Evolutionary conservation across 768 basidiomycete genomes (phyloP).

Genomic region (Calocera viscosa): DNA sequence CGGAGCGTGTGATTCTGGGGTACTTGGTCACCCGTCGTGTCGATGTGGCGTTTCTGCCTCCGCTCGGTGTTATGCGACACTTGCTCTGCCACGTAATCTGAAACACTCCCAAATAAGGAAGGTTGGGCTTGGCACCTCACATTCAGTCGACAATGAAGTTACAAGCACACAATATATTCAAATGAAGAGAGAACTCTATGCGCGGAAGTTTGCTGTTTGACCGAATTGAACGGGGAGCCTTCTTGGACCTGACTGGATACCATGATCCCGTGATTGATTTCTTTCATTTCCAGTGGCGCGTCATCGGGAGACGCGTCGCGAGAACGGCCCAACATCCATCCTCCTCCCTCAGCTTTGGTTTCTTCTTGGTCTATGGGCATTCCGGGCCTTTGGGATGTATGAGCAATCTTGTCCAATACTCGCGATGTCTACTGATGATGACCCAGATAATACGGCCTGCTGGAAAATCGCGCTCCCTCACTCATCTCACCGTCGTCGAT

Average conservation of each 20-base stretch:
- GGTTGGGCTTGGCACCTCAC: background rate
- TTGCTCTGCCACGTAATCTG: background rate
- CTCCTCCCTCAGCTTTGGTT: background rate
- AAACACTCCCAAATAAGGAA: background rate
- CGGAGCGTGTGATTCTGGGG: conserved; percentile 8
- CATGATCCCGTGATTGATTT: conserved; percentile 5
- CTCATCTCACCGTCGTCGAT: conserved; percentile 58
- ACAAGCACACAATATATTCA: too few relatives aligned
- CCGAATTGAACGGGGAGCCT: too few relatives aligned
- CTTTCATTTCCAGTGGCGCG: background rate
- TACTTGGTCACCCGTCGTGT: background rate
- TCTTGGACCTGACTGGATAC: too few relatives aligned
- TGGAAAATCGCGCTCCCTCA: conserved; percentile 57
- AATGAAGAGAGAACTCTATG: too few relatives aligned
- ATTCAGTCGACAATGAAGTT: background rate
- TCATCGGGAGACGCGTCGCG: background rate
- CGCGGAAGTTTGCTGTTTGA: too few relatives aligned
- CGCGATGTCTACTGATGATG: background rate
- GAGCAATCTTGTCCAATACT: conserved; percentile 11
- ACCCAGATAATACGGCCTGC: conserved; percentile 53
- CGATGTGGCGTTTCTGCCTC: background rate
- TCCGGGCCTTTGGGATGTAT: conserved; percentile 31
- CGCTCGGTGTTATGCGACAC: background rate
- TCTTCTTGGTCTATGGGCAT: conserved; percentile 27
- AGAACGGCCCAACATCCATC: background rate